Evolutionary conservation across 2,329 filamentous ascomycete species (phyloP).

Genomic region (Curvularia verruculosa): DNA sequence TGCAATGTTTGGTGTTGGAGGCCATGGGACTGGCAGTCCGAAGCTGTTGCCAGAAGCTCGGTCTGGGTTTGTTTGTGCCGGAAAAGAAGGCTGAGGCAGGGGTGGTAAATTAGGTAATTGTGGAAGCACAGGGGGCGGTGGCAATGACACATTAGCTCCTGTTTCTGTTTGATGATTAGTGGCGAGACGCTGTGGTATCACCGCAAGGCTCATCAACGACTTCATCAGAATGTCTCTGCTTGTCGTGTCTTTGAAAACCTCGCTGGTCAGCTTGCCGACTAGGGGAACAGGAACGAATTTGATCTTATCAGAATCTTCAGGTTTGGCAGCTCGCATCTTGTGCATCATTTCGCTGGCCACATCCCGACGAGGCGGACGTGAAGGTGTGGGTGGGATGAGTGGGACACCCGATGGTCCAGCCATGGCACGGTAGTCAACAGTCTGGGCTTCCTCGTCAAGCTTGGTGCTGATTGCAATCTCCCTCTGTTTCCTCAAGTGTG

Average conservation of each 20-base stretch:
- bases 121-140: neutral
- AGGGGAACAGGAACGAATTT: conserved; percentile 26
- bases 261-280: conserved; percentile 28
- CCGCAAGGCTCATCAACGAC: neutral
- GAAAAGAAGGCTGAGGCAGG: neutral
- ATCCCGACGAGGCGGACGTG: conserved; percentile 9
- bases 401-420: conserved; percentile 24
- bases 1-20: no score
- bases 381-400: conserved; percentile 34
- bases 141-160: neutral
- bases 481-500: conserved; percentile 27
- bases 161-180: neutral
- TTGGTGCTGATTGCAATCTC: conserved; percentile 38
- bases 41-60: neutral
- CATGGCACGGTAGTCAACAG: conserved; percentile 18
- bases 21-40: neutral
- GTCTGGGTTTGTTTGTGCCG: neutral
- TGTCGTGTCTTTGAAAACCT: conserved; percentile 23
- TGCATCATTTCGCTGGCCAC: conserved; percentile 16
- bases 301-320: conserved; percentile 15
- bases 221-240: conserved; percentile 5
- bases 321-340: conserved; percentile 11
- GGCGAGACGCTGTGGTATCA: neutral
- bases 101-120: conserved; percentile 1
- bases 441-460: conserved; percentile 33